Conservation (phyloP, 2,329 filamentous ascomycete genomes). For the Graphilbum sp. region DNA sequence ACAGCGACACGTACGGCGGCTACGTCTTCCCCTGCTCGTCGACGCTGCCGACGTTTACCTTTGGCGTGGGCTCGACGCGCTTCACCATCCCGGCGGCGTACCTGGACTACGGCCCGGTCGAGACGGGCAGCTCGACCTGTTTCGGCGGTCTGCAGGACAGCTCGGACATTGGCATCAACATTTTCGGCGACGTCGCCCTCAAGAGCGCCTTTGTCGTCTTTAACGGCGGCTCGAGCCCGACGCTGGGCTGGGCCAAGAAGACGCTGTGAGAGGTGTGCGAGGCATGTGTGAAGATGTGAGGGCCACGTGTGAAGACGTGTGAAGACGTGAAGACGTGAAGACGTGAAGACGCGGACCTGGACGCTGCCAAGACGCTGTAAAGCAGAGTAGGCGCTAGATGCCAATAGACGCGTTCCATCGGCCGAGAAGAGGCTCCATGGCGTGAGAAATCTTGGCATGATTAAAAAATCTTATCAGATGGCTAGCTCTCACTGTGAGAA, state of each 20-base stretch:
- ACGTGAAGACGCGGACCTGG: too few species aligned
- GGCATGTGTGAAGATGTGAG: too few species aligned
- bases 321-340: too few species aligned
- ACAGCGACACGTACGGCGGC: conserved; percentile 17
- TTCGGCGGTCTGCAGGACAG: conserved; percentile 20
- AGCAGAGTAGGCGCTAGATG: too few species aligned
- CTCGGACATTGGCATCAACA: conserved; percentile 12
- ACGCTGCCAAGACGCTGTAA: too few species aligned
- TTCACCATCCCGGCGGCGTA: conserved; percentile 17
- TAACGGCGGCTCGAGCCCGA: conserved; percentile 16
- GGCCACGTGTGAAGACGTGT: too few species aligned
- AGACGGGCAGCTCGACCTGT: conserved; percentile 16
- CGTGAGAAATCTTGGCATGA: too few species aligned
- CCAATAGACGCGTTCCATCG: too few species aligned
- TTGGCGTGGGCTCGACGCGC: conserved; percentile 17
- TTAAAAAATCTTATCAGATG: too few species aligned
- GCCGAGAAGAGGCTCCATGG: too few species aligned
- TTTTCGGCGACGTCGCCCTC: conserved; percentile 17
- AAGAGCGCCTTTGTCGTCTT: conserved; percentile 18
- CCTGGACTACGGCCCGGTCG: conserved; percentile 18
- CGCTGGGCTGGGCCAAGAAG: conserved; percentile 12
- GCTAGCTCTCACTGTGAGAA: too few species aligned
- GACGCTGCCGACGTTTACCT: conserved; percentile 17
- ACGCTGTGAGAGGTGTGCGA: too few species aligned
- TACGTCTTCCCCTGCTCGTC: conserved; percentile 20